Conservation (phyloP, 306 rosid genomes). For the Prinsepia uniflora region DNA sequence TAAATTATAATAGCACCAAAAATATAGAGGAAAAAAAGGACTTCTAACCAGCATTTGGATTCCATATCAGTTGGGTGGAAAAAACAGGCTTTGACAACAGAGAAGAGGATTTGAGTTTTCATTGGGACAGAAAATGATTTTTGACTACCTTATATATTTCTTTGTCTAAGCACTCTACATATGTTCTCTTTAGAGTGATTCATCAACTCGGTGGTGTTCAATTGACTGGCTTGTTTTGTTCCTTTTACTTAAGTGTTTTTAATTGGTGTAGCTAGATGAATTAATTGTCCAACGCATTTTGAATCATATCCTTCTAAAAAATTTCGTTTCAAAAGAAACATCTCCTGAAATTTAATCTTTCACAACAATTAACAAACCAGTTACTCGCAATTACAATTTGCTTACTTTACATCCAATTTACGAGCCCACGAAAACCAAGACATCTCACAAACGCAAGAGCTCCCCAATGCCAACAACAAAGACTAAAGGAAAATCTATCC, state of each 20-base stretch:
- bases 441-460: not conserved
- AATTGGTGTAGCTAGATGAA: not conserved
- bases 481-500: not conserved
- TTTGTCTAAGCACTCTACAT: not conserved
- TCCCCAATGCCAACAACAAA: not conserved
- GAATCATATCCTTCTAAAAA: not conserved
- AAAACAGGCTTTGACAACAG: not conserved
- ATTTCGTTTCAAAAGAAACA: not conserved
- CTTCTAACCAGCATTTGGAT: no score
- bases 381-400: not conserved
- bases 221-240: not conserved
- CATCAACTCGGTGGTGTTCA: not conserved
- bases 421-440: not conserved
- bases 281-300: constrained; percentile 1
- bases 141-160: not conserved
- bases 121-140: not conserved
- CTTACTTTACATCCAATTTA: constrained; percentile 1
- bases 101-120: not conserved
- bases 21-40: no score
- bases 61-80: no score
- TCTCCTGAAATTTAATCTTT: not conserved
- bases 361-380: not conserved
- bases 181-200: not conserved
- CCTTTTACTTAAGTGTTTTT: not conserved
- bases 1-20: not conserved